These are phyloP conservation scores for Tribonema minus DNA, from an alignment of 108 stramenopile species.

Conservation along the genomic window DNA sequence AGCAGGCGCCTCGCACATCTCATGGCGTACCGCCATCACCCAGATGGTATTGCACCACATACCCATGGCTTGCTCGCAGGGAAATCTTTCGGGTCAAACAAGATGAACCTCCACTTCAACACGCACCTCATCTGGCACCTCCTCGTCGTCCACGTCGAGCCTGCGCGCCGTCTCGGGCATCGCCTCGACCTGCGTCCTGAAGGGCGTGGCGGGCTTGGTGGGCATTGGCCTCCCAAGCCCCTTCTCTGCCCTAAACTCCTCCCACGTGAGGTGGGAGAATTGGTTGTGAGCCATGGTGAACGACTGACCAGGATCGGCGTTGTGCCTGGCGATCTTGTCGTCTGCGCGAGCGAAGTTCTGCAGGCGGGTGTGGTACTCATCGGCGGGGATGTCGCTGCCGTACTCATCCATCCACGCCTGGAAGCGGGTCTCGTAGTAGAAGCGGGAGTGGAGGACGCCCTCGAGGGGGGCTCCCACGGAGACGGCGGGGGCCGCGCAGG, in stretches of 20 bases:
- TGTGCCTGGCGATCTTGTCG: constrained; percentile 24
- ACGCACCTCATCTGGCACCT: too few relatives aligned
- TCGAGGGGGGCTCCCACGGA: too few relatives aligned
- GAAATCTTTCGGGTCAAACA: too few relatives aligned
- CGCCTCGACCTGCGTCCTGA: constrained; percentile 38
- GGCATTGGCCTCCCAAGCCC: neutral
- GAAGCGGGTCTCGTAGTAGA: neutral
- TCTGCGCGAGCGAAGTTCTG: constrained; percentile 37
- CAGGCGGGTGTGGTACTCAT: neutral
- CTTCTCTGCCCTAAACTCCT: constrained; percentile 23
- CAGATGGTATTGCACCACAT: too few relatives aligned
- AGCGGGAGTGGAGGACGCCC: neutral
- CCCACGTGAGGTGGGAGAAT: constrained; percentile 56
- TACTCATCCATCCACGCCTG: neutral
- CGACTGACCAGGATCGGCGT: neutral
- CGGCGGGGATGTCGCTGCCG: neutral
- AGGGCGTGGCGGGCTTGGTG: constrained; percentile 7
- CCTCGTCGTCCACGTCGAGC: too few relatives aligned
- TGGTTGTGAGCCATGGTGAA: constrained; percentile 53
- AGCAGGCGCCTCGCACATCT: too few relatives aligned
- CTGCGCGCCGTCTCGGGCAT: constrained; percentile 56
- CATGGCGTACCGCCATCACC: too few relatives aligned
- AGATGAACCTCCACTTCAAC: too few relatives aligned
- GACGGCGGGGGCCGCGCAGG: too few relatives aligned
- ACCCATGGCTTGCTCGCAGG: too few relatives aligned